Percentiles rank a stretch among this genome's conserved stretches.
Evolutionary conservation across 176 grass and related monocot species (phyloP).

Genomic region (maize (Zea mays)): Zm-B73-REFERENCE-NAM-5.0 NC_050105.1:75720501-75721000

Average conservation of each 20-base stretch:
- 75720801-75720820: not conserved
- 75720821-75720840: not conserved
- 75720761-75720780: not conserved
- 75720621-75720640: not conserved
- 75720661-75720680: not conserved
- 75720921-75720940: slow-evolving; percentile 67
- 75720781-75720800: not conserved
- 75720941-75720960: slow-evolving; percentile 64
- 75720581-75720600: not conserved
- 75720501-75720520: not conserved
- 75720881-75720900: slow-evolving; percentile 71
- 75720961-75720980: slow-evolving; percentile 48
- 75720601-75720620: not conserved
- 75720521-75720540: not conserved
- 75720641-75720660: not conserved
- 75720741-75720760: not conserved
- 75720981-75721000: slow-evolving; percentile 53
- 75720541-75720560: not conserved
- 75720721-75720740: not conserved
- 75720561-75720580: not conserved
- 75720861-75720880: slow-evolving; percentile 57
- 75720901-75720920: slow-evolving; percentile 84
- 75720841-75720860: not conserved
- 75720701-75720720: not conserved
- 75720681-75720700: not conserved